Conservation (phyloP, 78 protist species). For the Pigoraptor vietnamica region DNA sequence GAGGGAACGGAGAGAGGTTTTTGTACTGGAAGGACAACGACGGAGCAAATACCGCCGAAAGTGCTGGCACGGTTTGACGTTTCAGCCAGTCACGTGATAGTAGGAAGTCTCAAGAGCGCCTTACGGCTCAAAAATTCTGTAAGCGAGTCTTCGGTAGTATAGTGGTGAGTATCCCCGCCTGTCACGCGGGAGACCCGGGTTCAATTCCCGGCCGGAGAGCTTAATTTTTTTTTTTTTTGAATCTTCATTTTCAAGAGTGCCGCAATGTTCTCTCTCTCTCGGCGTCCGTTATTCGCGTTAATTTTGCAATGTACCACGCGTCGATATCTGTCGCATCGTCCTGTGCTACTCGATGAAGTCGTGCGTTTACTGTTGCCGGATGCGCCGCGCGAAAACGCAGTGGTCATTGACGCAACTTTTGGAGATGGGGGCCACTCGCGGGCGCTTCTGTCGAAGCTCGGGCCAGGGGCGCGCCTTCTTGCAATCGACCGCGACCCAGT, state of each 20-base stretch:
- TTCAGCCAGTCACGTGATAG: no score
- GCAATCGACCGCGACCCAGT: background rate
- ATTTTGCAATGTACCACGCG: background rate
- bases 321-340: no score
- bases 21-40: no score
- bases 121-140: no score
- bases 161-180: background rate
- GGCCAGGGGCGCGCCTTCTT: background rate
- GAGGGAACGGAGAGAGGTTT: no score
- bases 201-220: background rate
- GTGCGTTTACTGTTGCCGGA: background rate
- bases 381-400: background rate
- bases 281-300: background rate
- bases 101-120: no score
- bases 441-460: background rate
- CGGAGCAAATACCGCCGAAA: no score
- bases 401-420: background rate
- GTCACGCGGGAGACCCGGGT: background rate
- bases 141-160: background rate
- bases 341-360: background rate
- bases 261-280: background rate
- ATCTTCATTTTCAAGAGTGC: background rate
- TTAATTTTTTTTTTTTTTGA: background rate
- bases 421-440: background rate
- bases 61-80: no score